Evolutionary conservation across 1,284 basidiomycete genomes (phyloP), one percentile per base, ranked within the genome.

Genomic region (Pyrrhoderma lamaoense): DNA sequence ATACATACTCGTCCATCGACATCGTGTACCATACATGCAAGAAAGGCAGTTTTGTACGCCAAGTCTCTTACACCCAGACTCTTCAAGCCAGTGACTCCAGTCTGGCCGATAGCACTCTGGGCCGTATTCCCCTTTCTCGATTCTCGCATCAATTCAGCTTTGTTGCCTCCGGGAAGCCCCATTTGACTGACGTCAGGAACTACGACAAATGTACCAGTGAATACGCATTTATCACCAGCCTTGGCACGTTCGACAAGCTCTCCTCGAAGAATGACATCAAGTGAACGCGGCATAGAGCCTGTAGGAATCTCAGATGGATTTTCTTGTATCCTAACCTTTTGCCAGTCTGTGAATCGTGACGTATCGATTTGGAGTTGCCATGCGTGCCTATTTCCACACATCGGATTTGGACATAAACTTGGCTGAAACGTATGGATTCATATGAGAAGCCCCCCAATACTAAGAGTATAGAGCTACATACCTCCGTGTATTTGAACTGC

Each of bases 401-500:
- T 87, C 8, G 86, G 83, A 63, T 98, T 98, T 2, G 89, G 91
- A 66, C 96, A 99, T 52, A 98, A 76, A 55, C 83, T 83, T 9
- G 96, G 96, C 89, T 94, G 58, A 2, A 52, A 23, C 38, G 47
- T 16, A 25, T 13, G 47, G 49, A 55, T 50, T 54, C n/a, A n/a
- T n/a, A 48, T 55, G 38, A 48, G 27, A 47, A 40, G 38, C 9
- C 3, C n/a, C 16, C 47, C 13, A 49, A 8, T 34, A 16, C 18
- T 39, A 44, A 9, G 23, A 18, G 23, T n/a, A 40, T 43, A 34
- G 4, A 34, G 18, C n/a, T 42, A 57, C 67, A 47, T 52, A 91
- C 91, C 74, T 99, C 96, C 19, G 96, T 99, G 67, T 98, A 99
- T 67, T 97, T 98, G 79, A 99, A 99, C 65, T 99, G 96, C 65